Evolutionary conservation across 805 yeast genomes (phyloP), one percentile per base, ranked within the genome.

Genomic region (Yarrowia alimentaria): DNA sequence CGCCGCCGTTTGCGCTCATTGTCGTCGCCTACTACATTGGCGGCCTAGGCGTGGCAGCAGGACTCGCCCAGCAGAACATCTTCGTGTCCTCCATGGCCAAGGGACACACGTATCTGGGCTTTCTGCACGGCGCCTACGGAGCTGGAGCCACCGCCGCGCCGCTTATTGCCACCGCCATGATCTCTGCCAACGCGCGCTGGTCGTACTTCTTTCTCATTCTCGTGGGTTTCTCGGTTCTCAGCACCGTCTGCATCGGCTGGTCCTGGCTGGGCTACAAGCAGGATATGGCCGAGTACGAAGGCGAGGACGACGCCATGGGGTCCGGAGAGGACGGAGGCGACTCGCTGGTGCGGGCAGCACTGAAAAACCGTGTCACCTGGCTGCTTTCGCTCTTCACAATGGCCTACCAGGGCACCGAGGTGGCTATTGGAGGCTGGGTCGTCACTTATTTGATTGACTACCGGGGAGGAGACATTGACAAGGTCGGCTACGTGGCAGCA

Each of bases 61-160:
- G 47, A 6, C 47, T 40, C 1, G 47, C 47, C 10, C 47, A 40
- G 11, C 47, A 40, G 6, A 40, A 40, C 25, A 40, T 40, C 17
- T 40, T 40, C 13, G 47, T 40, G 5, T 40, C 47, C 5, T 19
- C 25, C 1, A 5, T 40, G 11, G 47, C 25, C 14, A 40, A 10
- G 5, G 47, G 47, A 13, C 47, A 43, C 10, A 24, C 37, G 1
- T 30, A 77, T 53, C 70, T 83, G 65, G 85, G 90, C 1, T 63
- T 71, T 19, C 68, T 77, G 53, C 93, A 85, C 66, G 90, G 86
- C 1, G 61, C 71, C 11, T 85, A 83, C 63, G 94, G 94, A 1
- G 57, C 79, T 3, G 89, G 90, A 2, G 86, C 89, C 1, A 79
- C 85, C 37, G 56, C 80, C 1, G 74, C 87, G 2, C 90, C 94